A percentile compares a stretch with the other conserved stretches of the same genome.
phyloP scores from a whole-genome alignment of 176 grass and related monocot genomes.

The Oryza officinalis region DNA sequence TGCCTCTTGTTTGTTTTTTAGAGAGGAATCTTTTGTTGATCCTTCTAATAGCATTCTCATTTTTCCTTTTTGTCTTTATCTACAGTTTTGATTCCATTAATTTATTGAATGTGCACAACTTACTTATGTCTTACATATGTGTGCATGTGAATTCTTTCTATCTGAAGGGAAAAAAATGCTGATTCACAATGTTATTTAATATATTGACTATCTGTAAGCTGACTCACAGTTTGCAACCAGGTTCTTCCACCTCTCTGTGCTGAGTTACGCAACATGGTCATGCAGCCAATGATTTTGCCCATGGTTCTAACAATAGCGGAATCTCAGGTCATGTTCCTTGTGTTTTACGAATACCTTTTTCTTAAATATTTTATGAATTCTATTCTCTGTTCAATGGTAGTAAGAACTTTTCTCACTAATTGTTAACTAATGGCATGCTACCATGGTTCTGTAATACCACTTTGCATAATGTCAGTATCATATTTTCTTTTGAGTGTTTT shows the following conservation, averaged over 20 bases:
- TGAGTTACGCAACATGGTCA: slow-evolving; percentile 90
- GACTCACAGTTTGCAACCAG: slow-evolving; percentile 53
- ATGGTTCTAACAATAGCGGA: slow-evolving; percentile 98
- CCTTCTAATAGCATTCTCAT: background rate
- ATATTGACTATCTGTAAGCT: slow-evolving; percentile 24
- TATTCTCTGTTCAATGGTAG: slow-evolving; percentile 9
- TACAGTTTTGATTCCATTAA: slow-evolving; percentile 13
- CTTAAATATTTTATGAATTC: slow-evolving; percentile 2
- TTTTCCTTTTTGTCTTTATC: background rate
- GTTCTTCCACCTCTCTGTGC: slow-evolving; percentile 99
- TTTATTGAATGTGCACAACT: background rate
- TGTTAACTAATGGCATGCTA: background rate
- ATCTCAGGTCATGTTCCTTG: slow-evolving; percentile 61
- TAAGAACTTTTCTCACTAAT: slow-evolving; percentile 7
- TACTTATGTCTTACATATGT: background rate
- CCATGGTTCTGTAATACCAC: slow-evolving; percentile 4
- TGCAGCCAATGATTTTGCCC: slow-evolving; percentile 99
- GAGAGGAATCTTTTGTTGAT: slow-evolving; percentile 2
- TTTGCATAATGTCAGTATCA: slow-evolving; percentile 2
- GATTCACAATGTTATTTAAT: slow-evolving; percentile 23
- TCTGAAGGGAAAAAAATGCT: background rate
- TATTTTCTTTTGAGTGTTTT: background rate
- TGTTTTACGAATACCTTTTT: slow-evolving; percentile 24
- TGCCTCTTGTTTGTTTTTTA: background rate
- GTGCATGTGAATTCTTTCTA: background rate